Percentiles rank a stretch among this genome's conserved stretches.
Evolutionary conservation across 2,329 filamentous ascomycete genomes (phyloP).

Genomic region (Pleurostoma richardsiae): DNA sequence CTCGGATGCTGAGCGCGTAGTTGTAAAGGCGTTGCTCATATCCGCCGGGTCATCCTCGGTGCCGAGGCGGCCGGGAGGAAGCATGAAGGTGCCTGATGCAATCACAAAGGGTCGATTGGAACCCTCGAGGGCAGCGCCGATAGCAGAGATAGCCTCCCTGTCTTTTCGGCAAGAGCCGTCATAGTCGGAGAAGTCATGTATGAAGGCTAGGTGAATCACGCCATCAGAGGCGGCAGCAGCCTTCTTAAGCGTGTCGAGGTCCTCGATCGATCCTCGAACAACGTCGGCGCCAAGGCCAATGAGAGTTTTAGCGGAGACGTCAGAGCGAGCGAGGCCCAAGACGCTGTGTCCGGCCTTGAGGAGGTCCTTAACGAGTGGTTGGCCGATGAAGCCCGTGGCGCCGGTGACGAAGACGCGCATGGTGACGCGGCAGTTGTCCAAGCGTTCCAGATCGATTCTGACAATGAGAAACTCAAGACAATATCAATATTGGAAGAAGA

Average conservation of each 20-base stretch:
- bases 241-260: constrained; percentile 23
- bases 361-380: constrained; percentile 29
- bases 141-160: constrained; percentile 25
- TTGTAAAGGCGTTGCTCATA: constrained; percentile 6
- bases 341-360: constrained; percentile 31
- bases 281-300: constrained; percentile 22
- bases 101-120: constrained; percentile 26
- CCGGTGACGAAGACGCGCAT: constrained; percentile 36
- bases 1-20: constrained; percentile 15
- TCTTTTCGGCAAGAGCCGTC: constrained; percentile 20
- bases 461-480: too few relatives aligned
- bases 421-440: not conserved
- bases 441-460: too few relatives aligned
- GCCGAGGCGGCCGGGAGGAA: constrained; percentile 16
- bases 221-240: constrained; percentile 26
- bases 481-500: too few relatives aligned
- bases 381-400: constrained; percentile 36
- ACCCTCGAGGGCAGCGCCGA: constrained; percentile 24
- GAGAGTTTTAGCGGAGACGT: constrained; percentile 20
- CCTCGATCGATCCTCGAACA: constrained; percentile 26
- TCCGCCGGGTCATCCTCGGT: constrained; percentile 20
- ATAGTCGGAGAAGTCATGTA: constrained; percentile 31
- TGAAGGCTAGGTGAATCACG: constrained; percentile 35
- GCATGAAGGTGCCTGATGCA: constrained; percentile 26
- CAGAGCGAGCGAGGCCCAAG: constrained; percentile 31